Base-by-base conservation (phyloP, 345 rosid genomes). In the Bretschneidera sinensis region DNA sequence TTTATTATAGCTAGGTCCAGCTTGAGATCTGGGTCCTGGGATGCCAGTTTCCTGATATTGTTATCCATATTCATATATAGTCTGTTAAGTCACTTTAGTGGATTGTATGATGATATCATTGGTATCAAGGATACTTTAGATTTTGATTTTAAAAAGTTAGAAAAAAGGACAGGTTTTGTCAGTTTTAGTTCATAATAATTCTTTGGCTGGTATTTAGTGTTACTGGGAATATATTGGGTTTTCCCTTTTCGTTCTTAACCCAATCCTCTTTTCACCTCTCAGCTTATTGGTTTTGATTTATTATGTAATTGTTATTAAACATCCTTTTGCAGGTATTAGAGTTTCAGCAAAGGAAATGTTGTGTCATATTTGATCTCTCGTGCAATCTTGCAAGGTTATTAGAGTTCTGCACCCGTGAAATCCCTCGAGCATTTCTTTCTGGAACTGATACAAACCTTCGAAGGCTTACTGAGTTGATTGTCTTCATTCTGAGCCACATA, bases 371-470 rank as follows among this genome's bases (percentile, higher is more conserved):
- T 69, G 97, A 90, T 75, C 95, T 89, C 70, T 90, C 96, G 4
- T 88, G 97, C 78, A 90, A 94, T 69, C 97, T 94, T 21, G 83
- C 95, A 48, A 86, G 84, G 76, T 83, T 94, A 25, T 71, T 94
- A 83, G 99, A 94, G 79, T 94, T 94, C 80, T 94, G 87, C 68
- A 87, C 95, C 57, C 76, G 19, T 21, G 95, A 85, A 79, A 81
- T 85, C 54, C 96, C 99, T 59, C 92, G 76, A 64, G 91, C 89
- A 17, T 94, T 94, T 69, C 85, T 94, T 48, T 43, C 73, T 21
- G 97, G 99, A 66, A 60, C 82, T 21, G 96, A 84, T 67, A 90
- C 92, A 59, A 94, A 94, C 73, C 96, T 94, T 47, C 91, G 84
- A 43, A 86, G 99, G 79, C 80, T 94, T 54, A 84, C 95, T 23